phyloP scores from a whole-genome alignment of 2,329 filamentous ascomycete species.

The Aspergillus udagawae region DNA sequence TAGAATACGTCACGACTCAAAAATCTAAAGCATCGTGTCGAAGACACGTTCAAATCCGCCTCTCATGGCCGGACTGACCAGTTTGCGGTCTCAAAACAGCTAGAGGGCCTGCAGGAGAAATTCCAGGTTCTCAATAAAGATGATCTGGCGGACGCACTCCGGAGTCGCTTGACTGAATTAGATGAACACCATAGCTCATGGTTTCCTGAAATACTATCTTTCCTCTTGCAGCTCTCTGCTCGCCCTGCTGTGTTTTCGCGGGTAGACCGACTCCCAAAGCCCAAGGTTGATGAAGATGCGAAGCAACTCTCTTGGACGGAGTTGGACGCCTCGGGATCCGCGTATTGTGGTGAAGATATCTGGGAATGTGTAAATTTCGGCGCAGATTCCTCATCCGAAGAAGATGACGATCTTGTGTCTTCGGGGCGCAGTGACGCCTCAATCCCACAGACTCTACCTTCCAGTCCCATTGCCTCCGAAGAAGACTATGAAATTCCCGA shows the following conservation, averaged over 20 bases:
- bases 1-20: conserved; percentile 29
- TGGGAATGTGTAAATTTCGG: conserved; percentile 40
- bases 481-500: conserved; percentile 34
- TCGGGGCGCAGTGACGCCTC: conserved; percentile 31
- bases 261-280: conserved; percentile 58
- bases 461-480: conserved; percentile 22
- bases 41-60: conserved; percentile 33
- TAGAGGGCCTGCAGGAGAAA: conserved; percentile 77
- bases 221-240: conserved; percentile 78
- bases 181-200: conserved; percentile 55
- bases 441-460: conserved; percentile 23
- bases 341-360: conserved; percentile 49
- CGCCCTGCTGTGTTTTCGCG: conserved; percentile 68
- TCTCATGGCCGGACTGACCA: conserved; percentile 66
- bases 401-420: conserved; percentile 30
- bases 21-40: conserved; percentile 27
- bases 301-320: conserved; percentile 70
- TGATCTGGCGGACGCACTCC: conserved; percentile 67
- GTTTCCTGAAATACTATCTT: conserved; percentile 72
- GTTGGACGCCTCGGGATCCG: conserved; percentile 70
- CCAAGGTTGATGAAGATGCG: conserved; percentile 46
- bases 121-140: conserved; percentile 78
- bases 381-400: conserved; percentile 29
- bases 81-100: conserved; percentile 63
- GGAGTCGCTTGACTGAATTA: conserved; percentile 57